Evolutionary conservation across 495 filamentous ascomycete species (phyloP).

Genomic region (Bathelium albidoporum): DNA sequence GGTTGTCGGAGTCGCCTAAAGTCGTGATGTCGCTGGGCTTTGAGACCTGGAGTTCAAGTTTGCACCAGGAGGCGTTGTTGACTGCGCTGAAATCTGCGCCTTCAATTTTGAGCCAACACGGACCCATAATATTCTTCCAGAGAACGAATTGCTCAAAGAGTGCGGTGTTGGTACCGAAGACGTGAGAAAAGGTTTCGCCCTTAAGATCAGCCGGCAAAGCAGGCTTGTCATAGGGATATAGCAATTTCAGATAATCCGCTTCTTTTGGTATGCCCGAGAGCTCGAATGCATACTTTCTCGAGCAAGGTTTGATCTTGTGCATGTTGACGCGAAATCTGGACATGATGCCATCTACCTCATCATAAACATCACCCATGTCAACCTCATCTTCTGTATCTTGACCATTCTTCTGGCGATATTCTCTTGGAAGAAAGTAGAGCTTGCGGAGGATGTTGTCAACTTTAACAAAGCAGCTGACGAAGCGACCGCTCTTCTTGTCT

Average conservation of each 20-base stretch:
- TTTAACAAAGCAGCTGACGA: conserved; percentile 90
- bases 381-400: conserved; percentile 69
- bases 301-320: conserved; percentile 87
- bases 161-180: conserved; percentile 88
- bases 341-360: conserved; percentile 81
- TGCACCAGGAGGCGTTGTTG: conserved; percentile 95
- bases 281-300: conserved; percentile 92
- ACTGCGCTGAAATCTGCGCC: conserved; percentile 70
- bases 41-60: conserved; percentile 73
- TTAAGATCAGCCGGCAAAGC: conserved; percentile 56
- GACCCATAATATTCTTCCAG: conserved; percentile 97
- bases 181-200: conserved; percentile 87
- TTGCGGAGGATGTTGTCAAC: conserved; percentile 91
- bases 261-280: conserved; percentile 78
- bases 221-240: conserved; percentile 80
- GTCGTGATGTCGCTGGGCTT: conserved; percentile 63
- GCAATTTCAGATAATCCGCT: conserved; percentile 79
- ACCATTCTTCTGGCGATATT: conserved; percentile 53
- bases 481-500: conserved; percentile 68
- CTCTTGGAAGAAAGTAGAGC: conserved; percentile 82
- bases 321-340: conserved; percentile 66
- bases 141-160: conserved; percentile 97
- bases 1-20: conserved; percentile 61
- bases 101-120: conserved; percentile 89
- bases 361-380: conserved; percentile 79